phyloP scores from a whole-genome alignment of 108 stramenopile species.

The Nitzschia palea region DNA sequence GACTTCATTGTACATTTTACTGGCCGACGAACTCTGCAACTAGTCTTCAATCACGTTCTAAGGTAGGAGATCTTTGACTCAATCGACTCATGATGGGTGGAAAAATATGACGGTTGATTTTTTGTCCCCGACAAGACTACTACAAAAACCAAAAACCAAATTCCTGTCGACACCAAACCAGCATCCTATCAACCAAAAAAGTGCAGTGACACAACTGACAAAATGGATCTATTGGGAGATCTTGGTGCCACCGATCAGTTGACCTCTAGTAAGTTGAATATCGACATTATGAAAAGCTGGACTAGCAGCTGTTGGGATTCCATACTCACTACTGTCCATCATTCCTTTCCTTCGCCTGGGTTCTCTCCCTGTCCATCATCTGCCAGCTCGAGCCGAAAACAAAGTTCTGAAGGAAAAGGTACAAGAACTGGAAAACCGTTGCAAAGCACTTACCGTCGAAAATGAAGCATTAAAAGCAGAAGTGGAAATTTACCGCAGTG shows the following conservation, averaged over 20 bases:
- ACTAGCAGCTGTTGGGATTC: neutral
- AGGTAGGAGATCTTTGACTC: no score
- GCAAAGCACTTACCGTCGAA: constrained; percentile 56
- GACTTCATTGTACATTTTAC: no score
- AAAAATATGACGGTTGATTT: no score
- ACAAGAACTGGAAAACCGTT: constrained; percentile 50
- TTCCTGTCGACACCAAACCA: no score
- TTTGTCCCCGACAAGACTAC: no score
- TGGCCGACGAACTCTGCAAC: no score
- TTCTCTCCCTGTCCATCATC: neutral
- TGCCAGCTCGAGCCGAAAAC: constrained; percentile 72
- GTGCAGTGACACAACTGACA: neutral
- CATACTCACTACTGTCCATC: neutral
- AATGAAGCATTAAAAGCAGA: constrained; percentile 75
- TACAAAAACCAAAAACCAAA: no score
- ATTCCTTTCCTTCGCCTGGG: no score
- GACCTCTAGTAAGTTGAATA: constrained; percentile 53
- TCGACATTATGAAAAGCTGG: neutral
- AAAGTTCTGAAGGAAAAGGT: constrained; percentile 69
- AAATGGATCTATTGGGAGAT: constrained; percentile 84
- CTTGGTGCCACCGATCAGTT: constrained; percentile 76
- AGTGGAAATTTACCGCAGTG: constrained; percentile 76
- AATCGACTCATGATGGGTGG: no score
- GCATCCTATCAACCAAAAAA: no score
- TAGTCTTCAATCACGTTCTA: no score